These are phyloP conservation scores for Rhizopus microsporus DNA, from an alignment of 371 early-diverging fungal genomes.

Conservation along the genomic window DNA sequence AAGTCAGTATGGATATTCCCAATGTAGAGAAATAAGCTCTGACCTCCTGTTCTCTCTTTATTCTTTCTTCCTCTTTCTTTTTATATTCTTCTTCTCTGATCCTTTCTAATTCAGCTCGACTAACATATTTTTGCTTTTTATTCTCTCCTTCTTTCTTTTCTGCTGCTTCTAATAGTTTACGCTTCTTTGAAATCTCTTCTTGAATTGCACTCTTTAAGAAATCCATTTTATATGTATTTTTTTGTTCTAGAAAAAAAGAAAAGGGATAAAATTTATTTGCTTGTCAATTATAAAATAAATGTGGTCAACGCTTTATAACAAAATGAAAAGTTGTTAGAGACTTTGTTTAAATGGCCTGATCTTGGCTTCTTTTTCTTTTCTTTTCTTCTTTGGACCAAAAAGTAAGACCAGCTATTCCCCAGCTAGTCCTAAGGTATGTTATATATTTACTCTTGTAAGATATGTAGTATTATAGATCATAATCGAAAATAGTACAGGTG, in stretches of 20 bases:
- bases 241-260: not conserved
- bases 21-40: not conserved
- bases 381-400: too few species aligned
- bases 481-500: too few species aligned
- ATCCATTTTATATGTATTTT: slow-evolving; percentile 50
- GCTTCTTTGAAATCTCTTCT: slow-evolving; percentile 72
- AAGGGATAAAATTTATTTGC: too few species aligned
- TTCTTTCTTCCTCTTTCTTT: slow-evolving; percentile 57
- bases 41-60: slow-evolving; percentile 48
- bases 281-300: not conserved
- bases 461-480: too few species aligned
- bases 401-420: too few species aligned
- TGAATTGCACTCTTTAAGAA: slow-evolving; percentile 60
- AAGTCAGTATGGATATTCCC: not conserved
- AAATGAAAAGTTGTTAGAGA: too few species aligned
- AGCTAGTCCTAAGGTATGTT: too few species aligned
- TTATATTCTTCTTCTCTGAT: slow-evolving; percentile 68
- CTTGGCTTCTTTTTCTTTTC: too few species aligned
- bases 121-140: slow-evolving; percentile 70
- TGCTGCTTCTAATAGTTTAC: slow-evolving; percentile 50
- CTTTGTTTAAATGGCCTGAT: too few species aligned
- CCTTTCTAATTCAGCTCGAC: slow-evolving; percentile 76
- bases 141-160: slow-evolving; percentile 30
- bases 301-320: too few species aligned
- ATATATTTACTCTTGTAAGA: too few species aligned